phyloP scores from a whole-genome alignment of 352 stramenopile genomes.

The Pythium aphanidermatum region DNA sequence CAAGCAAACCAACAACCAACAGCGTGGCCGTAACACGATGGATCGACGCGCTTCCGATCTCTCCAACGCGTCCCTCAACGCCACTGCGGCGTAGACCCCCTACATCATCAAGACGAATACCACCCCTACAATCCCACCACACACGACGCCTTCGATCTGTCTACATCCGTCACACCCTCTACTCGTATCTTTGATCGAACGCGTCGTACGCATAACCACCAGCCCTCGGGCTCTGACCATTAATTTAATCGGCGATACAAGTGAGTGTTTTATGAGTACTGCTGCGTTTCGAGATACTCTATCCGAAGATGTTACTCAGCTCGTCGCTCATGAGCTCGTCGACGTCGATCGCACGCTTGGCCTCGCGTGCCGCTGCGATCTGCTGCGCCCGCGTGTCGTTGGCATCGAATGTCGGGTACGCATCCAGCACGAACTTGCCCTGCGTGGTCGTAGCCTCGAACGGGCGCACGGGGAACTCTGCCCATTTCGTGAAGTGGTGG shows the following conservation, averaged over 20 bases:
- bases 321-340: constrained; percentile 34
- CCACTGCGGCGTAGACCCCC: no score
- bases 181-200: no score
- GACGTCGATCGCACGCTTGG: constrained; percentile 32
- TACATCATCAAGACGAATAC: no score
- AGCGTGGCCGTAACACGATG: no score
- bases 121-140: no score
- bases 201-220: no score
- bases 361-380: constrained; percentile 36
- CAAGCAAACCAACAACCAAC: not conserved
- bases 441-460: constrained; percentile 62
- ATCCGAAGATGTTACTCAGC: constrained; percentile 26
- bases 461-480: constrained; percentile 44
- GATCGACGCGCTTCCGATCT: no score
- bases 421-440: constrained; percentile 73
- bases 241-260: constrained; percentile 9
- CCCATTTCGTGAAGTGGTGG: constrained; percentile 60
- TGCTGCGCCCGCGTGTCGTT: constrained; percentile 13
- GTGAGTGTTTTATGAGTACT: not conserved
- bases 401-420: constrained; percentile 39
- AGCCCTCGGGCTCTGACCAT: no score
- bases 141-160: no score
- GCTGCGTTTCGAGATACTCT: not conserved
- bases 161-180: no score
- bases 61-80: no score